phyloP scores from a whole-genome alignment of 805 yeast species.

The Wickerhamomyces mucosus region DNA sequence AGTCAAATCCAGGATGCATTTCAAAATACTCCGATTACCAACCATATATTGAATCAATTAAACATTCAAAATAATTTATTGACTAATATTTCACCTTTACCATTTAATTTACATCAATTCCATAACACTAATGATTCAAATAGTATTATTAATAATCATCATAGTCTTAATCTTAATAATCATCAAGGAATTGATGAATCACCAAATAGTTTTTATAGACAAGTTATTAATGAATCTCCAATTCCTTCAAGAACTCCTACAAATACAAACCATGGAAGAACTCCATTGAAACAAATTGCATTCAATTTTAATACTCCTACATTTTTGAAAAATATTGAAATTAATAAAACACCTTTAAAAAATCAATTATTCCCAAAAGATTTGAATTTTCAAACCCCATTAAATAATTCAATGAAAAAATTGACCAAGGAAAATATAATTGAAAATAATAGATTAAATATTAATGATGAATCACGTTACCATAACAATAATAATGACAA shows the following conservation, averaged over 20 bases:
- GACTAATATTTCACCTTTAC: constrained; percentile 3
- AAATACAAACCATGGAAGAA: constrained; percentile 17
- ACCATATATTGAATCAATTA: constrained; percentile 13
- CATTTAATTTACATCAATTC: constrained; percentile 2
- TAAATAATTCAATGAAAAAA: too few relatives aligned
- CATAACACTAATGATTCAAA: constrained; percentile 1
- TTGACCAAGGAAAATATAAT: too few relatives aligned
- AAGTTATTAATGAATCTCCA: constrained; percentile 20
- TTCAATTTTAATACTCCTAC: constrained; percentile 19
- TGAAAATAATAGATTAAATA: too few relatives aligned
- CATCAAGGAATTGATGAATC: too few relatives aligned
- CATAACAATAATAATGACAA: too few relatives aligned
- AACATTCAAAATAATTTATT: constrained; percentile 1
- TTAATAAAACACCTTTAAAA: constrained; percentile 16
- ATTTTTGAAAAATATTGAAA: constrained; percentile 16
- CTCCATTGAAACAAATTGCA: constrained; percentile 16
- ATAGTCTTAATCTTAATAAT: constrained; percentile 15
- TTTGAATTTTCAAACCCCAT: constrained; percentile 17
- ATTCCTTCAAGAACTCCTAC: constrained; percentile 16
- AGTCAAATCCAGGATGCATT: constrained; percentile 19
- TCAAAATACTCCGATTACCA: constrained; percentile 18
- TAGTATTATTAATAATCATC: constrained; percentile 7
- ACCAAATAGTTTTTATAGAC: constrained; percentile 20
- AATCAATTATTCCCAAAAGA: constrained; percentile 13
- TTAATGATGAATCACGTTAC: too few relatives aligned